These are phyloP conservation scores for Fusarium kyushuense DNA, from an alignment of 2,329 filamentous ascomycete species.

Conservation along the genomic window DNA sequence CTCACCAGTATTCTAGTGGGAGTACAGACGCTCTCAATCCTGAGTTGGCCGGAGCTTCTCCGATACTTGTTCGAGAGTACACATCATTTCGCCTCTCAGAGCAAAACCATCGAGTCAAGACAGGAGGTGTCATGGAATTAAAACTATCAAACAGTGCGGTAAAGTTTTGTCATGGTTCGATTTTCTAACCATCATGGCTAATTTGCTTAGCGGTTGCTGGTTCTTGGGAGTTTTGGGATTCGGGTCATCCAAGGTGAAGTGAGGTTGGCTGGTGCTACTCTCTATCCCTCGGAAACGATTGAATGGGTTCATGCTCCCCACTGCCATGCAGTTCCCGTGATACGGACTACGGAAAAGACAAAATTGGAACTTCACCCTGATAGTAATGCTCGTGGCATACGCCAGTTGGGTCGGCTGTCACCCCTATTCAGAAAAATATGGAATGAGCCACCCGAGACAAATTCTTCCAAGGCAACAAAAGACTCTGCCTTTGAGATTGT, in stretches of 20 bases:
- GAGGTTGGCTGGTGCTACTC: conserved; percentile 72
- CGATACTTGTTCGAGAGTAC: conserved; percentile 49
- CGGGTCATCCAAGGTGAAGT: conserved; percentile 71
- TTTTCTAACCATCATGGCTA: conserved; percentile 17
- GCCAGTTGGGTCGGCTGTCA: conserved; percentile 69
- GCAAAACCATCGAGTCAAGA: conserved; percentile 57
- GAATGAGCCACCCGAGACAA: conserved; percentile 59
- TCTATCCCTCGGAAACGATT: conserved; percentile 61
- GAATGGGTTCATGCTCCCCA: conserved; percentile 74
- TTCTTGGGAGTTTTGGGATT: conserved; percentile 77
- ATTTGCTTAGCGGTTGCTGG: conserved; percentile 65
- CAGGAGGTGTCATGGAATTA: conserved; percentile 57
- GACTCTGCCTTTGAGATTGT: conserved; percentile 64
- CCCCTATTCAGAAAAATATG: conserved; percentile 76
- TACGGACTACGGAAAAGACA: conserved; percentile 65
- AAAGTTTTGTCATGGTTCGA: conserved; percentile 12
- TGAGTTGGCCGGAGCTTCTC: conserved; percentile 13
- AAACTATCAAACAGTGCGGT: conserved; percentile 64
- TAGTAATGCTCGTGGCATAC: conserved; percentile 61
- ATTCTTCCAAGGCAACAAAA: conserved; percentile 35
- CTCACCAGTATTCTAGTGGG: conserved; percentile 25
- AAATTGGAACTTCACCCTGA: conserved; percentile 68
- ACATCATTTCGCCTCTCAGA: conserved; percentile 62
- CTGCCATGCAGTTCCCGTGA: conserved; percentile 76
- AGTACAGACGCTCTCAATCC: background rate